Conservation (phyloP, 2,329 filamentous ascomycete species). For the Thielaviopsis euricoi region DNA sequence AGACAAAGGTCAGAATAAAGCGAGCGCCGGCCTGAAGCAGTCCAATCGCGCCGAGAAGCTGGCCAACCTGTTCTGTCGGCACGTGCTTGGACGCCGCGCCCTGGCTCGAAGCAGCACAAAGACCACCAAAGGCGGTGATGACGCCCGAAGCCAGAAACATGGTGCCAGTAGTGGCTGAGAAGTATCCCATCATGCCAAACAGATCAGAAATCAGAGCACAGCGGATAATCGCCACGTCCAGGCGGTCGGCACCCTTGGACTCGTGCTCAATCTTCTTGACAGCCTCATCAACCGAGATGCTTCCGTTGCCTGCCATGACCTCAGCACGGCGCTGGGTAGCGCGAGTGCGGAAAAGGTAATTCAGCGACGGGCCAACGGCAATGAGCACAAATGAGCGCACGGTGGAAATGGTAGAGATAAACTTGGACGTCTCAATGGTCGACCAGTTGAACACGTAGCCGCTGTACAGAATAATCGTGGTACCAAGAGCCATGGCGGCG, state of each 20-base stretch:
- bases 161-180: conserved; percentile 41
- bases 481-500: conserved; percentile 59
- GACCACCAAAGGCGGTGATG: conserved; percentile 61
- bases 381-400: conserved; percentile 63
- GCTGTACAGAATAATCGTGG: conserved; percentile 72
- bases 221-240: conserved; percentile 67
- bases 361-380: conserved; percentile 57
- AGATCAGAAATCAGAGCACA: conserved; percentile 60
- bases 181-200: conserved; percentile 59
- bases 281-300: background rate
- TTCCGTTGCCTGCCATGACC: conserved; percentile 14
- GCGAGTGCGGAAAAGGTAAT: conserved; percentile 52
- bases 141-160: conserved; percentile 59
- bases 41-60: conserved; percentile 77
- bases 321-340: conserved; percentile 24
- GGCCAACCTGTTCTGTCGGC: conserved; percentile 62
- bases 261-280: conserved; percentile 9
- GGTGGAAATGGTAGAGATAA: conserved; percentile 64
- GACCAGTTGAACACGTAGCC: conserved; percentile 70
- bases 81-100: conserved; percentile 82
- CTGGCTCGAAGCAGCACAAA: conserved; percentile 73
- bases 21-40: conserved; percentile 69
- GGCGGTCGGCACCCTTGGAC: conserved; percentile 53
- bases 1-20: conserved; percentile 63
- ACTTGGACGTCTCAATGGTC: conserved; percentile 62